A percentile compares a stretch with the other conserved stretches of the same genome.
phyloP scores from a whole-genome alignment of 2,329 filamentous ascomycete species.

The Aspergillus pseudoterreus region DNA sequence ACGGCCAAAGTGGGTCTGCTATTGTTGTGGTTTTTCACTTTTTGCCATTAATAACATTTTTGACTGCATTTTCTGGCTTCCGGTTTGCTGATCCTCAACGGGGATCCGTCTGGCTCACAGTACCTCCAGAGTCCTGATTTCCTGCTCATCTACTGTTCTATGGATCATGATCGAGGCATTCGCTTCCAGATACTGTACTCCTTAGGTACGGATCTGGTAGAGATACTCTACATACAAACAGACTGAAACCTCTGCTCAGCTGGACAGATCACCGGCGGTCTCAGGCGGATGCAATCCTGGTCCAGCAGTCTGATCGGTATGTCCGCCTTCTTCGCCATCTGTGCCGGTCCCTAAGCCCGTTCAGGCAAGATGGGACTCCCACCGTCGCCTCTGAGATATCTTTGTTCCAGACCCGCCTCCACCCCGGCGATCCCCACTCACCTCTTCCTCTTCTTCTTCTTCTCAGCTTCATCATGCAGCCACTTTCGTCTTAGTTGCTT shows the following conservation, averaged over 20 bases:
- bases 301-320: too few relatives aligned
- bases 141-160: not conserved
- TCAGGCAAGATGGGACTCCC: too few relatives aligned
- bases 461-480: conserved; percentile 2
- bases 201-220: too few relatives aligned
- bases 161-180: too few relatives aligned
- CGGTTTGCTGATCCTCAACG: not conserved
- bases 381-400: not conserved
- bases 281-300: too few relatives aligned
- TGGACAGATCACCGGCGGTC: too few relatives aligned
- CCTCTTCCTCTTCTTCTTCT: not conserved
- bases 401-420: conserved; percentile 12
- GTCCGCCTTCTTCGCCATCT: too few relatives aligned
- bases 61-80: not conserved
- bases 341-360: too few relatives aligned
- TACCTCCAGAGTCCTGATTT: not conserved
- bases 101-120: not conserved
- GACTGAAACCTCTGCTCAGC: too few relatives aligned
- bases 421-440: not conserved
- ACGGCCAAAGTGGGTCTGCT: not conserved
- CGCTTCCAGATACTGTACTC: too few relatives aligned
- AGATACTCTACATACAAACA: too few relatives aligned
- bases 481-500: conserved; percentile 1
- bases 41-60: conserved; percentile 1
- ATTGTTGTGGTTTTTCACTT: conserved; percentile 8